Evolutionary conservation across 1,284 basidiomycete species (phyloP).

Genomic region (Cutaneotrichosporon mucoides): DNA sequence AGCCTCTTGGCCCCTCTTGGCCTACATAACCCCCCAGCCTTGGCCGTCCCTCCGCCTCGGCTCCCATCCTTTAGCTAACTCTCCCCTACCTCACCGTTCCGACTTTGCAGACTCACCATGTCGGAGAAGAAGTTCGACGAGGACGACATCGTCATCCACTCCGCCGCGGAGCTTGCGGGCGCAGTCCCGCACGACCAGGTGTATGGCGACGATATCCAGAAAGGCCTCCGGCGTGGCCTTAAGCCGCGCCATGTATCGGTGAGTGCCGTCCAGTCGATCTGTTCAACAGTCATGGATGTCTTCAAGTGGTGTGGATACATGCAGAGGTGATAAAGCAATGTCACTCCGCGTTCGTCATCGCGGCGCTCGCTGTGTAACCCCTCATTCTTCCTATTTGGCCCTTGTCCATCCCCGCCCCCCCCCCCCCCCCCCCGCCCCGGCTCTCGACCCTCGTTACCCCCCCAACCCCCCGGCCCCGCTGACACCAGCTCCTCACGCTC

Average conservation of each 20-base stretch:
- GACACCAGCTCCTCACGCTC: slow-evolving; percentile 60
- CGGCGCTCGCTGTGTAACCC: background rate
- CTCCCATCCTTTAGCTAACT: background rate
- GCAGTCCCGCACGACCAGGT: background rate
- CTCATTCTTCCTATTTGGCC: background rate
- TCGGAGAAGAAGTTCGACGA: background rate
- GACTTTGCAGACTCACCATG: background rate
- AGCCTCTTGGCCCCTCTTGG: too few relatives aligned
- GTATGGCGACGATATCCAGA: slow-evolving; percentile 2
- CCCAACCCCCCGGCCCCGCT: background rate
- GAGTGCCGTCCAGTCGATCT: background rate
- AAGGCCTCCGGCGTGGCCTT: background rate
- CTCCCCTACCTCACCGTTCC: too few relatives aligned
- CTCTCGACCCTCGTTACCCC: background rate
- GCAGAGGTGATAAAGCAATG: too few relatives aligned
- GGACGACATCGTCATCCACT: background rate
- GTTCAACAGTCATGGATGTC: too few relatives aligned
- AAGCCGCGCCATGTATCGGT: background rate
- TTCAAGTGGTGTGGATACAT: too few relatives aligned
- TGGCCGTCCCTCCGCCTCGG: too few relatives aligned
- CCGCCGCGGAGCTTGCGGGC: background rate
- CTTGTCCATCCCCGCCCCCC: background rate
- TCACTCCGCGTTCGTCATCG: background rate
- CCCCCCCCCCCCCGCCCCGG: background rate
- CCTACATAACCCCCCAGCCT: too few relatives aligned